Conservation (phyloP, 192 early-diverging fungal genomes). For the Backusella psychrophila region DNA sequence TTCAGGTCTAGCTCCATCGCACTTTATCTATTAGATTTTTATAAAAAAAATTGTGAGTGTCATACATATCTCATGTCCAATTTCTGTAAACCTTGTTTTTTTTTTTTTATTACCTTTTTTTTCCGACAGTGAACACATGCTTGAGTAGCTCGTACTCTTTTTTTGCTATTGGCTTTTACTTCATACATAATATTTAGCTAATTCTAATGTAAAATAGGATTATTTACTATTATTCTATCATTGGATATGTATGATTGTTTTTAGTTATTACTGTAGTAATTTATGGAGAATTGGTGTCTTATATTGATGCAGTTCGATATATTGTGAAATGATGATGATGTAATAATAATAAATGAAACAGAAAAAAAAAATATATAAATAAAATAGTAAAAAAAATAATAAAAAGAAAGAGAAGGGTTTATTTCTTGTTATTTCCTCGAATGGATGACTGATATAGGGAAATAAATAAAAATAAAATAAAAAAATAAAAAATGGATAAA, state of each 20-base stretch:
- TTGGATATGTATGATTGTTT: background rate
- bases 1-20: constrained; percentile 25
- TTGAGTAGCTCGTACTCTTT: constrained; percentile 31
- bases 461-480: too few relatives aligned
- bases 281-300: background rate
- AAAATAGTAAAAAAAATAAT: background rate
- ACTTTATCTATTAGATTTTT: constrained; percentile 16
- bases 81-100: background rate
- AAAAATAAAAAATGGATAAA: background rate
- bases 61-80: background rate
- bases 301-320: background rate
- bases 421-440: background rate
- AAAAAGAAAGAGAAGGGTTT: background rate
- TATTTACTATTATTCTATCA: background rate
- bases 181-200: constrained; percentile 1
- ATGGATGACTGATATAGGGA: background rate
- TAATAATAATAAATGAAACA: background rate
- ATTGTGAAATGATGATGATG: background rate
- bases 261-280: background rate
- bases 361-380: background rate
- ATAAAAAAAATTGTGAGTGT: background rate
- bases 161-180: constrained; percentile 16
- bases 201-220: background rate
- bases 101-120: constrained; percentile 21
- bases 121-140: constrained; percentile 29